Base-by-base conservation (phyloP, 164 flowering plant genomes). In the Liquidambar formosana region DNA sequence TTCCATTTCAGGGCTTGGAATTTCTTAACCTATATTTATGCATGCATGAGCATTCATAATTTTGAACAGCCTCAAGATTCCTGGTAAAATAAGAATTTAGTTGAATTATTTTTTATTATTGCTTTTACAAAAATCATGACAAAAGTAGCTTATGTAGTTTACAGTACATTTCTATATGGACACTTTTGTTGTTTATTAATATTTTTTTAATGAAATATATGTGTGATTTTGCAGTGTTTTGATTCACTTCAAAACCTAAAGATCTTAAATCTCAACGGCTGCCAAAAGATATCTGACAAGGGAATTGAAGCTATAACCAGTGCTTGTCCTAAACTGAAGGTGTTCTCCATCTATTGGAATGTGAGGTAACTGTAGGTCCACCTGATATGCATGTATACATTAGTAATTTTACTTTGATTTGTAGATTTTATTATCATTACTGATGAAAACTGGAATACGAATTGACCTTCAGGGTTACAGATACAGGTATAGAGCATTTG, bases 271-370 rank as follows among this genome's bases (percentile, higher is more conserved):
- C 82, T 94, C 66, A 94, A 94, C 81, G 92, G 88, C 61, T 92
- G 98, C 83, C 98, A 92, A 64, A 94, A 92, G 85, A 88, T 94
- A 26, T 85, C 95, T 44, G 97, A 94, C 73, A 72, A 73, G 14
- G 97, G 97, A 69, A 70, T 90, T 77, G 89, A 84, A 71, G 88
- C 82, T 56, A 76, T 94, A 69, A 87, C 94, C 41, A 77, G 73
- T 73, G 79, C 67, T 69, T 88, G 88, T 75, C 91, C 89, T 3
- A 81, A 78, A 28, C 76, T 94, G 64, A 89, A 80, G 78, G 74
- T 72, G 19, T 84, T 94, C 58, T 92, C 96, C 43, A 84, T 94
- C 77, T 94, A 94, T 67, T 94, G 98, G 98, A 94, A 94, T 75
- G 89, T 90, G 60, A 92, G 97, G 96, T 94, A 82, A 19, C 56